Base-by-base conservation (phyloP, 1,284 basidiomycete species). In the Rhodotorula sp. region DNA sequence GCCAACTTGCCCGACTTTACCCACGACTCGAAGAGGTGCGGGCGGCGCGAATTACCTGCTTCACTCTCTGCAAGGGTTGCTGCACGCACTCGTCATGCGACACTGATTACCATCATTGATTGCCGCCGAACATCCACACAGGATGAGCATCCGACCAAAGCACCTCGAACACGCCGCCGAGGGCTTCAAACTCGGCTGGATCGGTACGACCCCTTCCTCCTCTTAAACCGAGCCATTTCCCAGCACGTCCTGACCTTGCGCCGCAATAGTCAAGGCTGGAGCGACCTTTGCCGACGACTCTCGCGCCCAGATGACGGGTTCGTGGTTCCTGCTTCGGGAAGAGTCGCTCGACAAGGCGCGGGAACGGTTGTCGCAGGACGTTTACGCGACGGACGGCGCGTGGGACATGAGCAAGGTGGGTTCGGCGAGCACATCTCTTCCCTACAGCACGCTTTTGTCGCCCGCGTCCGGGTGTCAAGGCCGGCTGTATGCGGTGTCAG, bases 361-460 rank as follows among this genome's bases (percentile, higher is more conserved):
- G 1, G 64, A 56, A 67, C 50, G 73, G 31, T 28, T 75, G 4
- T 60, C 55, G 28, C 31, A 62, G 56, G 73, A 75, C 47, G 57
- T 75, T 18, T 75, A 75, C 62, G 64, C 62, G 2, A 64, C 62
- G 3, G 71, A 64, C 2, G 71, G 71, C 5, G 71, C 69, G 0
- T 73, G 71, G 71, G 71, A 73, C 48, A 60, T 73, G 66, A 45
- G 31, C 45, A 67, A 70, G 67, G 73, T 70, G 62, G 50, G 67
- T 55, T 34, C 57, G 23, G 57, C 19, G 4, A 21, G 19, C 26
- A 8, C 62, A 14, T 43, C 38, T 8, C 38, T 43, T 43, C 12
- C 38, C 8, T 43, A 2, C 8, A 38, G 26, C 28, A 26, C 38
- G 12, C 63, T 45, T 19, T 15, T 18, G 34, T 18, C 6, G 6